A percentile compares a stretch with the other conserved stretches of the same genome.
Evolutionary conservation across 306 rosid genomes (phyloP).

Genomic region (Cicer arietinum): DNA sequence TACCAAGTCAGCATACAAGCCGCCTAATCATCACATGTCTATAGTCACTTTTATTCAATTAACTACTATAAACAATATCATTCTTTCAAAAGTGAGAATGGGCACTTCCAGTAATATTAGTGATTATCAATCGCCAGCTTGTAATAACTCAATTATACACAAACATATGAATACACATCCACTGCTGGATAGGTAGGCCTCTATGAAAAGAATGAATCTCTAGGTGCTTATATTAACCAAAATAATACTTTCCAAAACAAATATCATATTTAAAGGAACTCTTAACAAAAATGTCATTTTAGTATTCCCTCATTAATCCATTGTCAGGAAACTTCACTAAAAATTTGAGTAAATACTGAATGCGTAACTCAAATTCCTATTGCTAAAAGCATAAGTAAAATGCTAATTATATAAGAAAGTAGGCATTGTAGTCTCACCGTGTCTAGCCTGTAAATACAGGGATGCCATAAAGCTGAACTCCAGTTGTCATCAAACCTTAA

Average conservation of each 20-base stretch:
- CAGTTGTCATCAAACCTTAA: conserved; percentile 23
- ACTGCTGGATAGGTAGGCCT: not conserved
- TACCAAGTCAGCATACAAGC: too few species aligned
- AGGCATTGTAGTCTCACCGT: not conserved
- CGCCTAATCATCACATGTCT: not conserved
- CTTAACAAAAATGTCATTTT: conserved; percentile 12
- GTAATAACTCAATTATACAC: not conserved
- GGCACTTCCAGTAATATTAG: not conserved
- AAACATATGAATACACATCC: not conserved
- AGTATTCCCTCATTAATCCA: conserved; percentile 29
- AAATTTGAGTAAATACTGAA: conserved; percentile 25
- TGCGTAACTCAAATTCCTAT: conserved; percentile 24
- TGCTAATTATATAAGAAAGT: conserved; percentile 11
- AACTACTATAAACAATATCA: not conserved
- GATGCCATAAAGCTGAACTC: conserved; percentile 25
- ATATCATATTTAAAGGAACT: conserved; percentile 37
- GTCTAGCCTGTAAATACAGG: conserved; percentile 23
- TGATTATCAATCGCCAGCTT: not conserved
- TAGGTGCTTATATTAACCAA: conserved; percentile 16
- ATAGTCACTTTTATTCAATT: not conserved
- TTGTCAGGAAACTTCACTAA: conserved; percentile 2
- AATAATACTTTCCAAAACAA: conserved; percentile 32
- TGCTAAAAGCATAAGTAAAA: conserved; percentile 27
- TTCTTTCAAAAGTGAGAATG: conserved; percentile 6
- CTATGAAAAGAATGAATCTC: conserved; percentile 29